Percentiles rank a stretch among this genome's conserved stretches.
phyloP scores from a whole-genome alignment of 148 eudicot genomes.

The Rhododendron henanense region DNA sequence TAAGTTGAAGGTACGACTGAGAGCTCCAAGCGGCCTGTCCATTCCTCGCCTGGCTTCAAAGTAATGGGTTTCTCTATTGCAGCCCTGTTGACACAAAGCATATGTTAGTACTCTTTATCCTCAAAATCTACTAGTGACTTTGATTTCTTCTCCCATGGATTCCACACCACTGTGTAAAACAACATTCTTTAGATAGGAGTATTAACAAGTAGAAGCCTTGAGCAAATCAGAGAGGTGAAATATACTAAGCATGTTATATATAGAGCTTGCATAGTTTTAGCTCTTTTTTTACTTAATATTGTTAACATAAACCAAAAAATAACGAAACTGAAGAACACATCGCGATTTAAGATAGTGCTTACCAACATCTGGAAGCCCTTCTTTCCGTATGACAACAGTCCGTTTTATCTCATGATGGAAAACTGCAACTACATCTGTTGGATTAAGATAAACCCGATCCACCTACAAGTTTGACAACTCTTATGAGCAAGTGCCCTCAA shows the following conservation, averaged over 20 bases:
- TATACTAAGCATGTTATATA: neutral
- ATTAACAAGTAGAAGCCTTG: neutral
- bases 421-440: too few species aligned
- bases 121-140: slow-evolving; percentile 59
- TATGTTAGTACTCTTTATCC: slow-evolving; percentile 71
- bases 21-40: slow-evolving; percentile 69
- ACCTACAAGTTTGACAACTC: too few species aligned
- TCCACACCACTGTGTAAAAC: slow-evolving; percentile 65
- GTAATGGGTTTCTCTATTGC: slow-evolving; percentile 71
- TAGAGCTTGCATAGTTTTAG: neutral
- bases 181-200: neutral
- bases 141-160: slow-evolving; percentile 88
- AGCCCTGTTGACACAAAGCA: slow-evolving; percentile 82
- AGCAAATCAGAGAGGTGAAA: neutral
- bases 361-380: slow-evolving; percentile 25
- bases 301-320: neutral
- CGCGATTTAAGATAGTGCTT: slow-evolving; percentile 6
- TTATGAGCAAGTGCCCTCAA: too few species aligned
- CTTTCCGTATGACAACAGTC: too few species aligned
- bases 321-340: neutral
- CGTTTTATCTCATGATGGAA: too few species aligned
- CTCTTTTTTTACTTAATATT: neutral
- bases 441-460: too few species aligned
- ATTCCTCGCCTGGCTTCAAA: slow-evolving; percentile 70
- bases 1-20: slow-evolving; percentile 50